Base-by-base conservation (phyloP, 306 rosid genomes). In the Dryas alaskensis region DNA sequence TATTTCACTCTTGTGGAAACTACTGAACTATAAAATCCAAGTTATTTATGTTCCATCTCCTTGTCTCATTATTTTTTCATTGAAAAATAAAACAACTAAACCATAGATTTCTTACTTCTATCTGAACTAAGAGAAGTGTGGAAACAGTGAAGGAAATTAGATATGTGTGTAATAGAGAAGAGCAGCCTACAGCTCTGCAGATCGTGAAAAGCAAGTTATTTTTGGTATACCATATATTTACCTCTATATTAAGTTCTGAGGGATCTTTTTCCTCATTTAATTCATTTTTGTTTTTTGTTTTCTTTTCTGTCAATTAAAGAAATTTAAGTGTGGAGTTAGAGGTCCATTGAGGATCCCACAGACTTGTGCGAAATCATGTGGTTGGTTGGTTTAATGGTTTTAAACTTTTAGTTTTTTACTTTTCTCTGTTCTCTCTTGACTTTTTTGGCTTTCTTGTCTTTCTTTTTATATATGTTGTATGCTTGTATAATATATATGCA, bases 301-400 rank as follows among this genome's bases (percentile, higher is more conserved):
- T 22, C 16, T 71, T 40, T 68, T 73, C 73, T 77, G 79, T 65
- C 50, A 84, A 84, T 88, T 73, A 84, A 79, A 84, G 82, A 81
- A 67, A 78, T 84, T 82, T 72, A 65, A 84, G 55, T 47, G 3
- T 0, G 39, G 13, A 17, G 55, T 65, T 67, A 84, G 75, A 73
- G 76, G 79, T 83, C 84, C 92, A 48, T 11, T 65, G 70, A 59
- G 74, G 87, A 77, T 42, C 87, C 92, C 88, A 81, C 91, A 7
- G 78, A 73, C 75, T 63, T 64, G 59, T 73, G 74, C 73, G 74
- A 76, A 65, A 84, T 82, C 82, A 31, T 75, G 83, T 69, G 73
- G 67, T 46, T 80, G 73, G 68, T 16, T 43, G 22, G 22, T 22
- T 22, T 22, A 22, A 22, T 22, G 22, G 22, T 22, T 22, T 22